Evolutionary conservation across 352 stramenopile genomes (phyloP).

Genomic region (Phytophthora meadii): DNA sequence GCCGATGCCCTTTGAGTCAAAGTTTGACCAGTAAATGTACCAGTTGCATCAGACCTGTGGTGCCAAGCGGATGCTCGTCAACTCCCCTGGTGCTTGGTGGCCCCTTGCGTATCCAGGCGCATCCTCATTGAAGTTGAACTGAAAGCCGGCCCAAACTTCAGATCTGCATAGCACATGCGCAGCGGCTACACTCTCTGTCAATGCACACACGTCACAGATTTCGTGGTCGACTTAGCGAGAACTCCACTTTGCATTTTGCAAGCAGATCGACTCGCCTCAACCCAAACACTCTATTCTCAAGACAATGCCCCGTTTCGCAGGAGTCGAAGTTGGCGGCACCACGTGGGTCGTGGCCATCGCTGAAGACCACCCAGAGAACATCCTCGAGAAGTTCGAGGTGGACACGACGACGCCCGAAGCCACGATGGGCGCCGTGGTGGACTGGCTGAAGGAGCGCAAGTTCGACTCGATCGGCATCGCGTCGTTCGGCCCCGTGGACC

Average conservation of each 20-base stretch:
- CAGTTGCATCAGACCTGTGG: no score
- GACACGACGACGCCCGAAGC: slow-evolving; percentile 87
- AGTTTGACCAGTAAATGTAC: no score
- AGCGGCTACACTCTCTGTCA: no score
- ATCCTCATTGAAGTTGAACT: slow-evolving; percentile 1
- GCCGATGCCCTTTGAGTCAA: not conserved
- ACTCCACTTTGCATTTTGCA: not conserved
- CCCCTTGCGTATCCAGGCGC: slow-evolving; percentile 1
- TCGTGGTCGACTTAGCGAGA: not conserved
- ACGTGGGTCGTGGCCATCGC: slow-evolving; percentile 95
- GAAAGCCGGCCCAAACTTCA: not conserved
- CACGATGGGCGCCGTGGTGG: slow-evolving; percentile 80
- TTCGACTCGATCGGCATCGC: slow-evolving; percentile 93
- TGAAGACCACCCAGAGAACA: slow-evolving; percentile 87
- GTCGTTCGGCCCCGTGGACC: slow-evolving; percentile 94
- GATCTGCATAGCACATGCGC: no score
- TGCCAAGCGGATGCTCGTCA: not conserved
- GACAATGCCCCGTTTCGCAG: slow-evolving; percentile 38
- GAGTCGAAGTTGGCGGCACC: slow-evolving; percentile 95
- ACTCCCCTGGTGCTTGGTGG: not conserved
- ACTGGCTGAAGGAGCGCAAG: slow-evolving; percentile 84
- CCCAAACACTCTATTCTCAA: no score
- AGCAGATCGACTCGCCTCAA: not conserved
- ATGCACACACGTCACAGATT: no score
- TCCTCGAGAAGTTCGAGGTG: slow-evolving; percentile 83